Base-by-base conservation (phyloP, 2,329 filamentous ascomycete species). In the Penicillium psychrosexuale region DNA sequence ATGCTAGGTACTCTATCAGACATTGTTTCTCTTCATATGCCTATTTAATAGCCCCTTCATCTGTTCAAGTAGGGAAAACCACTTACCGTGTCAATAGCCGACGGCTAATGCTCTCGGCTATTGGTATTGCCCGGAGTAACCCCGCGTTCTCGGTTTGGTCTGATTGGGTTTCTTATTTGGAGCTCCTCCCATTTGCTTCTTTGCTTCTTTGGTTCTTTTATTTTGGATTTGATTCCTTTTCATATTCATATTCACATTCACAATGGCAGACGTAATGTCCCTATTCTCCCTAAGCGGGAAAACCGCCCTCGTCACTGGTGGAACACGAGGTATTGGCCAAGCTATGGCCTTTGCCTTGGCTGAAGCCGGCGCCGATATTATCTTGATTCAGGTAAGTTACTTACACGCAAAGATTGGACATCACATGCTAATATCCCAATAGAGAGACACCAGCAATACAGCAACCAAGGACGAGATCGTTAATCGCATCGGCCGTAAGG, bases 361-460 rank as follows among this genome's bases (percentile, higher is more conserved):
- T 13, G 77, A 79, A 60, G 77, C 76, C 13, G 77, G 77, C 19
- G 76, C 77, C 27, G 76, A 79, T 58, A 71, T 78, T 55, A 68
- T 79, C 31, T 61, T 77, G 46, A 64, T 76, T 36, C 74, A 76
- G 65, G 74, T 74, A 52, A 44, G 65, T 27, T 5, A 47, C 9
- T 9, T 19, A 8, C 15, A n/a, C 2, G 31, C 15, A 34, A 11
- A 13, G 17, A 2, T 33, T 17, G 4, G 8, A 47, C 11, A 30
- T 37, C 44, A 27, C 40, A 24, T n/a, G 44, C 28, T 52, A 42
- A 48, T 9, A 36, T 13, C 11, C 2, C 2, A 17, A 27, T 63
- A 85, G 82, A 76, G 83, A 66, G 80, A 85, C 67, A 77, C 78
- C 36, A 77, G 77, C 55, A 75, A 77, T 61, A 77, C 72, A 24